Percentiles rank a stretch among this genome's conserved stretches.
These are phyloP conservation scores for Fusarium lyarnte DNA, from an alignment of 2,329 filamentous ascomycete species.

Conservation along the genomic window DNA sequence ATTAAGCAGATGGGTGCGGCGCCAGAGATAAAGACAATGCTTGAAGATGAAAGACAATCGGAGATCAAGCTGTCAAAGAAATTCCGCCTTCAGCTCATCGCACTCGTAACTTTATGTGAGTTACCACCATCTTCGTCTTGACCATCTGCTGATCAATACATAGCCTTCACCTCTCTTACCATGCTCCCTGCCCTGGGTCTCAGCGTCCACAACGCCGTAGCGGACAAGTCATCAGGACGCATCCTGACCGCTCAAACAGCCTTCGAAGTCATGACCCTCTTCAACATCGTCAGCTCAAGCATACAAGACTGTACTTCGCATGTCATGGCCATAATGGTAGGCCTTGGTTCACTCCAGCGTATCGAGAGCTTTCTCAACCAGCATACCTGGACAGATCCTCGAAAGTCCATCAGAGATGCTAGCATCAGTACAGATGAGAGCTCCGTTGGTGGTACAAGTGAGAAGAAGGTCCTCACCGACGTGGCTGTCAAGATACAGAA, in stretches of 20 bases:
- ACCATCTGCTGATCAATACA: rapidly evolving
- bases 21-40: neutral
- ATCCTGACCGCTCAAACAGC: neutral
- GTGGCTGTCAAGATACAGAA: neutral
- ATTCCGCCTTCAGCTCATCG: neutral
- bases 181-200: neutral
- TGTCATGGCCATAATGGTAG: neutral
- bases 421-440: neutral
- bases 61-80: neutral
- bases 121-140: rapidly evolving
- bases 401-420: neutral
- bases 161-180: neutral
- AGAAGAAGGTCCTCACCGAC: neutral
- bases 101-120: neutral
- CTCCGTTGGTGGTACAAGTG: rapidly evolving
- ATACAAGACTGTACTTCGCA: neutral
- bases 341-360: neutral
- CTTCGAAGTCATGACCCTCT: neutral
- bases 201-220: neutral
- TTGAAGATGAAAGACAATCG: neutral
- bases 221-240: neutral
- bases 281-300: neutral
- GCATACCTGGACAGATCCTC: neutral
- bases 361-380: neutral
- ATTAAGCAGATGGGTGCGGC: neutral